Evolutionary conservation across 306 rosid genomes (phyloP).

Genomic region (Albizia julibrissin): DNA sequence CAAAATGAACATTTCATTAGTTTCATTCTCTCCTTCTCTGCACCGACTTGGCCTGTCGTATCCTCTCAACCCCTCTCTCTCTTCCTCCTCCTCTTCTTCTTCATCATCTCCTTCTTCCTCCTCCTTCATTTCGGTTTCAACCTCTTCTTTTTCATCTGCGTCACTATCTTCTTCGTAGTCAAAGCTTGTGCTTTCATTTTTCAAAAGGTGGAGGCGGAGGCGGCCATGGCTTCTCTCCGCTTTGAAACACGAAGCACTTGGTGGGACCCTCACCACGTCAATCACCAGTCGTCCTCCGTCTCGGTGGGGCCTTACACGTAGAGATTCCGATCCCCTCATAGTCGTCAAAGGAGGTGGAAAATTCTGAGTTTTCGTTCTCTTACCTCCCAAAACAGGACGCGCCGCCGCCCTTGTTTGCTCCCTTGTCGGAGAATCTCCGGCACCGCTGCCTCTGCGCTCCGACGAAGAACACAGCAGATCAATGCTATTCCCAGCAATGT

Average conservation of each 20-base stretch:
- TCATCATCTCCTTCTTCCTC: not conserved
- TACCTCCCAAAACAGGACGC: conserved; percentile 38
- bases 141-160: conserved; percentile 22
- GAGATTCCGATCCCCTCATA: conserved; percentile 66
- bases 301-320: conserved; percentile 67
- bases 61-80: conserved; percentile 36
- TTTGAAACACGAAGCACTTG: conserved; percentile 46
- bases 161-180: conserved; percentile 38
- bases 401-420: conserved; percentile 35
- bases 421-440: conserved; percentile 34
- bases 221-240: conserved; percentile 87
- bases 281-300: conserved; percentile 77
- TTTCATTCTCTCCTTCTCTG: conserved; percentile 62
- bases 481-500: conserved; percentile 51
- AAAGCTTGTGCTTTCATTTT: conserved; percentile 32
- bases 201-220: conserved; percentile 62
- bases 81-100: not conserved
- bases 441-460: conserved; percentile 2
- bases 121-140: conserved; percentile 34
- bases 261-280: conserved; percentile 59
- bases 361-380: conserved; percentile 41
- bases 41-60: conserved; percentile 46
- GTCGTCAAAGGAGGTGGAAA: conserved; percentile 98
- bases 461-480: conserved; percentile 36
- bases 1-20: conserved; percentile 50